A percentile compares a stretch with the other conserved stretches of the same genome.
phyloP scores from a whole-genome alignment of 2,329 filamentous ascomycete genomes.

The Penicillium sp. region DNA sequence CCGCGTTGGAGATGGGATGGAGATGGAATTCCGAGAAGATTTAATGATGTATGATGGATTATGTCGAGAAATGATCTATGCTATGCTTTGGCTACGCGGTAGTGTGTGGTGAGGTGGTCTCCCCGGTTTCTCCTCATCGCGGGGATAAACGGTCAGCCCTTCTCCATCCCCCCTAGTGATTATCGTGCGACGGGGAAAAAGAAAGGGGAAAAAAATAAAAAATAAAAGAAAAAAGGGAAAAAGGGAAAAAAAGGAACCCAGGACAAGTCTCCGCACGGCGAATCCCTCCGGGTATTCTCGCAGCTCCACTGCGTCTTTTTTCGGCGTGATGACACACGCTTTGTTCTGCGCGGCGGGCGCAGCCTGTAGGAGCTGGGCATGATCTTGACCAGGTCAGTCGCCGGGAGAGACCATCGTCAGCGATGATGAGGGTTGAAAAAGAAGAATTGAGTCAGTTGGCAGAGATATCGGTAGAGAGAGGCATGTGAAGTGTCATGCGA shows the following conservation, averaged over 20 bases:
- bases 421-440: not conserved
- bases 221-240: not conserved
- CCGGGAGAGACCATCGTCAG: too few species aligned
- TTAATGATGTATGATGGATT: too few species aligned
- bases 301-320: slow-evolving; percentile 32
- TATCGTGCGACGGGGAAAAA: not conserved
- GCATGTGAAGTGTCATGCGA: slow-evolving; percentile 21
- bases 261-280: slow-evolving; percentile 7
- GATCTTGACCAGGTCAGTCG: not conserved
- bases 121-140: not conserved
- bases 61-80: too few species aligned
- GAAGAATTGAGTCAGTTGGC: not conserved
- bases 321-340: slow-evolving; percentile 28
- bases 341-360: slow-evolving; percentile 15
- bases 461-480: not conserved
- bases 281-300: slow-evolving; percentile 10
- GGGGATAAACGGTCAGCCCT: slow-evolving; percentile 2
- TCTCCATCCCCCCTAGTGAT: too few species aligned
- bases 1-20: not conserved
- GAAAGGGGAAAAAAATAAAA: not conserved
- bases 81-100: too few species aligned
- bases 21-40: not conserved
- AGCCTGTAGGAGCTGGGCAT: slow-evolving; percentile 19
- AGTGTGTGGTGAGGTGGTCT: too few species aligned
- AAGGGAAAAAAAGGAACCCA: not conserved